Base-by-base conservation (phyloP, 1,284 basidiomycete genomes). In the Heterobasidion annosum region DNA sequence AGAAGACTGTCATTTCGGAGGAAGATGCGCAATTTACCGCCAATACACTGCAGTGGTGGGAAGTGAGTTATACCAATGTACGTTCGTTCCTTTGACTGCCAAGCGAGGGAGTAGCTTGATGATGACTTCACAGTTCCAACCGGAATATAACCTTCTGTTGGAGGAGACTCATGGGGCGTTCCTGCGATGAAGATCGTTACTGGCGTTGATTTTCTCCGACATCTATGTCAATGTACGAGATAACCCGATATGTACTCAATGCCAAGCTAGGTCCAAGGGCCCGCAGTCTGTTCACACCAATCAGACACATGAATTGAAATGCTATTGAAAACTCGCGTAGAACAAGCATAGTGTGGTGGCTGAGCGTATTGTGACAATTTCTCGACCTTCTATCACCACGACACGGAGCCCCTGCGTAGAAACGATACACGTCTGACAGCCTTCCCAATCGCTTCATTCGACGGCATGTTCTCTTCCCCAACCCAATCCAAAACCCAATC, bases 401-500 rank as follows among this genome's bases (percentile, higher is more conserved):
- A 25, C 5, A 25, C 25, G 25, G 25, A 25, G 25, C 25, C 25
- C 25, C 25, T 25, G 25, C 25, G 25, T 25, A 25, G 25, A 25
- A 25, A 25, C 25, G 25, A 25, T 25, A 25, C 25, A 25, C 12
- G 45, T 37, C 53, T 43, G 55, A 59, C 34, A 1, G 66, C 71
- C 33, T 60, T 59, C 34, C 60, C 53, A n/a, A 73, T 48, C 40
- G 66, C 67, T 37, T 58, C 55, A 53, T 76, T 76, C 16, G 58
- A 67, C 10, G 88, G 88, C 51, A 85, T 70, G 45, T 64, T 64
- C 56, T 68, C 59, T 60, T 69, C 65, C 0, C 81, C 82, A 0
- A 89, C 75, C 91, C 91, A 93, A 8, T 75, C 79, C 33, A 61
- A 60, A 54, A 91, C 68, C 88, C 89, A 92, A 45, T 58, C 58